These are phyloP conservation scores for Penicillium sp. DNA, from an alignment of 2,329 filamentous ascomycete genomes.

Conservation along the genomic window DNA sequence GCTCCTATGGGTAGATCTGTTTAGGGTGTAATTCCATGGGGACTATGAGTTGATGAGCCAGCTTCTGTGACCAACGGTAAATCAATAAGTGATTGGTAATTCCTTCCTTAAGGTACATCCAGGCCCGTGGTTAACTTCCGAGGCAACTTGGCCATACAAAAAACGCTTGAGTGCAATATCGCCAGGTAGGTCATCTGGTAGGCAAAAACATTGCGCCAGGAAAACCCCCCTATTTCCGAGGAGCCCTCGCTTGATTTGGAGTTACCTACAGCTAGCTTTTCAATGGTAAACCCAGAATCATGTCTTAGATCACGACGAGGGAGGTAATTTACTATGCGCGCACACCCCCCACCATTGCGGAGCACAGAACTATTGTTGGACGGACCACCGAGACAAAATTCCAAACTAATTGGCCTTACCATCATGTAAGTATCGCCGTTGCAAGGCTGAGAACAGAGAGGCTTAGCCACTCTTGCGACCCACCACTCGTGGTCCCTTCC, in stretches of 20 bases:
- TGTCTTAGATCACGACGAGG: neutral
- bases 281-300: no score
- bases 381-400: no score
- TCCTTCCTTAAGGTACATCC: neutral
- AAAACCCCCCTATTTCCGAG: neutral
- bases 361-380: no score
- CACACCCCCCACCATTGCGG: neutral
- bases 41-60: neutral
- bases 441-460: conserved; percentile 4
- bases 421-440: neutral
- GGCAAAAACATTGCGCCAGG: neutral
- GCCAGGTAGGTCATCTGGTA: neutral
- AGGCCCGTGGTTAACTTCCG: neutral
- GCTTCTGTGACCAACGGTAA: neutral
- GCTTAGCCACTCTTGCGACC: conserved; percentile 1
- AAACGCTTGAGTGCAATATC: neutral
- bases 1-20: neutral
- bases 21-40: neutral
- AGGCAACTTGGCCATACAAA: neutral
- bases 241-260: neutral
- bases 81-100: no score
- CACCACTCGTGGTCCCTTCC: neutral
- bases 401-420: neutral
- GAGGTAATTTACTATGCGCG: neutral
- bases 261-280: no score